Conservation (phyloP, 352 stramenopile genomes). For the Aphanomyces stellatus region DNA sequence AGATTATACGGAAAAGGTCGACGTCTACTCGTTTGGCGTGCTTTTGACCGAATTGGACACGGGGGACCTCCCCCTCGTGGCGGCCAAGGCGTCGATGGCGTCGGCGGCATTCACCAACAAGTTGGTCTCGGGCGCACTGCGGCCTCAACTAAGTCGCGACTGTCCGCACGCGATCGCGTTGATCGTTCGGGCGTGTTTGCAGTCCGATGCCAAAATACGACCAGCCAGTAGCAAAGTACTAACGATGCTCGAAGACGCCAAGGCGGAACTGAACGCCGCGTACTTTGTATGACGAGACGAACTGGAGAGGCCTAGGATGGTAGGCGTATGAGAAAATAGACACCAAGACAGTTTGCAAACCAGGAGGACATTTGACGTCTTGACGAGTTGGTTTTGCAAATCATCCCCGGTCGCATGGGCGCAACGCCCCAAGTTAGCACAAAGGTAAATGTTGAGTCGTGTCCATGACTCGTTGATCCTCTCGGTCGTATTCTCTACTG, state of each 20-base stretch:
- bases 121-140: neutral
- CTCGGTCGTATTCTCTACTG: no score
- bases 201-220: neutral
- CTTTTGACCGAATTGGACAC: neutral
- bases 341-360: no score
- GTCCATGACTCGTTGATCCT: no score
- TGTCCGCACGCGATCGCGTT: neutral
- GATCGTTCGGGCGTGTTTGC: neutral
- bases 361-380: no score
- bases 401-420: no score
- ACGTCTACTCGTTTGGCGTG: constrained; percentile 15
- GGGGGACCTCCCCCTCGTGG: neutral
- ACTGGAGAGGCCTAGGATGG: no score
- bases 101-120: neutral
- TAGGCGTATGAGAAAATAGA: no score
- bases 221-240: neutral
- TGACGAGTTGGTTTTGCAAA: no score
- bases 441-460: no score
- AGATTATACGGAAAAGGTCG: constrained; percentile 10
- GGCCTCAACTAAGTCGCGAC: neutral
- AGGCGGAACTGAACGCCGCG: no score
- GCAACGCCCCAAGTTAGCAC: no score
- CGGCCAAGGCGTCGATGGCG: neutral
- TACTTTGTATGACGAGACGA: no score
- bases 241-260: neutral